phyloP scores from a whole-genome alignment of 1,139 yeast species.

The Sporopachydermia cereana region DNA sequence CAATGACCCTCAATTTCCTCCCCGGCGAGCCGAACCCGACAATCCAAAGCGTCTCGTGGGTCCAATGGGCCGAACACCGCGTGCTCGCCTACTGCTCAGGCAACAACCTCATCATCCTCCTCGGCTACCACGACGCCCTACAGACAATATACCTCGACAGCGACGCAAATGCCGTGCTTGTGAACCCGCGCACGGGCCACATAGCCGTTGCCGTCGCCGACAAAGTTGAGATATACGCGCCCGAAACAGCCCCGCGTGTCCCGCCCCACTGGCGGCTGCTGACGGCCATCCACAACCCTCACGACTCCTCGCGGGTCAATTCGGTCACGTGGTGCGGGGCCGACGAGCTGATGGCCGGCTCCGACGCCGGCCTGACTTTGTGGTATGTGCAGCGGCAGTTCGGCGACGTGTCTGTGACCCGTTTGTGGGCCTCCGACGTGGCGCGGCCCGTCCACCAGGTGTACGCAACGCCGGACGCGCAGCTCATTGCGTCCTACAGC shows the following conservation, averaged over 20 bases:
- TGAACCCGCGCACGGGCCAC: slow-evolving; percentile 24
- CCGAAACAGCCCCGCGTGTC: slow-evolving; percentile 11
- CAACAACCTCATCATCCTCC: slow-evolving; percentile 61
- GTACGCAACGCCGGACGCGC: slow-evolving; percentile 51
- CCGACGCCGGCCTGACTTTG: slow-evolving; percentile 36
- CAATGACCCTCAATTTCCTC: slow-evolving; percentile 57
- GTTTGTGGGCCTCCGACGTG: slow-evolving; percentile 8
- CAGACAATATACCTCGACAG: slow-evolving; percentile 66
- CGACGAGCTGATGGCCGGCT: slow-evolving; percentile 52
- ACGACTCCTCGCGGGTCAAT: slow-evolving; percentile 30
- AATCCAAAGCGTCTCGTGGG: slow-evolving; percentile 46
- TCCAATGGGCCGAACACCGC: slow-evolving; percentile 55
- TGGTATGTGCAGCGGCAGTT: slow-evolving; percentile 40
- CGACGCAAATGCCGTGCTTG: slow-evolving; percentile 49
- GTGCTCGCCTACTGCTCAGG: slow-evolving; percentile 79
- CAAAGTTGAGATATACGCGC: slow-evolving; percentile 15
- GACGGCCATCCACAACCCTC: background rate
- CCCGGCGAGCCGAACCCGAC: slow-evolving; percentile 76
- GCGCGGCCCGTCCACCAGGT: slow-evolving; percentile 45
- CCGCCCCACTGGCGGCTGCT: background rate
- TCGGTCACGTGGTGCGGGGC: slow-evolving; percentile 60
- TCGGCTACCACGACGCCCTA: slow-evolving; percentile 39
- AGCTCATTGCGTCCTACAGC: slow-evolving; percentile 47
- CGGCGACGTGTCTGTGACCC: slow-evolving; percentile 25
- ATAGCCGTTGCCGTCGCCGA: slow-evolving; percentile 35